These are phyloP conservation scores for Psilocybe cyanescens DNA, from an alignment of 768 basidiomycete species.

Conservation along the genomic window DNA sequence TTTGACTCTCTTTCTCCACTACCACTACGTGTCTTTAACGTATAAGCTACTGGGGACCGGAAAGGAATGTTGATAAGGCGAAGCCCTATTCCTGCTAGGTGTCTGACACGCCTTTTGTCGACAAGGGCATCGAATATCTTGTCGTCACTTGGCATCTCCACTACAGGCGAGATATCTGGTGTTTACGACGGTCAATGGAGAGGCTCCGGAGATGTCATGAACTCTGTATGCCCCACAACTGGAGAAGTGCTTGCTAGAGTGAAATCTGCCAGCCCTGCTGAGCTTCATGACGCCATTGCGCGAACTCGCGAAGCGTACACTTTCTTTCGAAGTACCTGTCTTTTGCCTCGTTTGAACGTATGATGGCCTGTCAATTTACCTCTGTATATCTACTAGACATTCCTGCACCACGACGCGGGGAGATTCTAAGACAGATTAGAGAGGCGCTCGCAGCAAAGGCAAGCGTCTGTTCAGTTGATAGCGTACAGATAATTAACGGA, in stretches of 20 bases:
- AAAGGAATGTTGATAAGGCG: conserved; percentile 17
- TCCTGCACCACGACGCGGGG: conserved; percentile 88
- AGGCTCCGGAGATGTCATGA: conserved; percentile 71
- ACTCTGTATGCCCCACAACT: conserved; percentile 83
- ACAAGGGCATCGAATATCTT: conserved; percentile 72
- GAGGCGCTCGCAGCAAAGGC: conserved; percentile 83
- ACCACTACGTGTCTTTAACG: conserved; percentile 13
- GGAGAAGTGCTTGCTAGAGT: conserved; percentile 84
- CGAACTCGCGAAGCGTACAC: conserved; percentile 76
- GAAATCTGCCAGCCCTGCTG: conserved; percentile 70
- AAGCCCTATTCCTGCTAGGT: conserved; percentile 15
- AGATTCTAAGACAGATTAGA: conserved; percentile 86
- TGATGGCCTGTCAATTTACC: neutral
- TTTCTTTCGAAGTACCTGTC: conserved; percentile 57
- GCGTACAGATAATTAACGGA: conserved; percentile 2
- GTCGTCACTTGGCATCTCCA: conserved; percentile 62
- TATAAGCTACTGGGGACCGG: neutral
- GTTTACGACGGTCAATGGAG: conserved; percentile 87
- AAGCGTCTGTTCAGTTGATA: conserved; percentile 15
- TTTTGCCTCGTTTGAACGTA: neutral
- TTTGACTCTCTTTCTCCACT: conserved; percentile 12
- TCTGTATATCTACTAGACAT: conserved; percentile 40
- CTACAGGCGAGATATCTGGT: conserved; percentile 61
- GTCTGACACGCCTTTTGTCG: conserved; percentile 56
- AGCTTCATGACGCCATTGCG: conserved; percentile 70